Evolutionary conservation across 768 basidiomycete genomes (phyloP).

Genomic region (Rhizopogon roseolus): DNA sequence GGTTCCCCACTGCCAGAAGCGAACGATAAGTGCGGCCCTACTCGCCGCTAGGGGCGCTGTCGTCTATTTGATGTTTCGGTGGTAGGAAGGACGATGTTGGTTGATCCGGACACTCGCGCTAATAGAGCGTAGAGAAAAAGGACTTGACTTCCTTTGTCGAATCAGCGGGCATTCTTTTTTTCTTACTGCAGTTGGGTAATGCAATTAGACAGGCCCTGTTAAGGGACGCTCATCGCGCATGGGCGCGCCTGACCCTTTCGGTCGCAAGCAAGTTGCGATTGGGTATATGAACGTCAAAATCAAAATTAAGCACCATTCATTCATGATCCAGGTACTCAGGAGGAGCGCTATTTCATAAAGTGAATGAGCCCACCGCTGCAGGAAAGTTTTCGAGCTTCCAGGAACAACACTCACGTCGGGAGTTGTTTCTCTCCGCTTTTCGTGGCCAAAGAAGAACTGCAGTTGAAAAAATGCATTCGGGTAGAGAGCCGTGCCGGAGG

Average conservation of each 20-base stretch:
- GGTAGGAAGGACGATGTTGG: not conserved
- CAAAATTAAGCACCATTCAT: not conserved
- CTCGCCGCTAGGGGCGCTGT: not conserved
- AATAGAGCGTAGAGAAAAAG: too few relatives aligned
- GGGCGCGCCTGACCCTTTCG: not conserved
- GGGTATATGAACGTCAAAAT: not conserved
- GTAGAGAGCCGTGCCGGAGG: too few relatives aligned
- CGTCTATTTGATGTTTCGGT: not conserved
- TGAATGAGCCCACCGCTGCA: not conserved
- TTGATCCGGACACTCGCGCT: not conserved
- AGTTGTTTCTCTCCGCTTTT: not conserved
- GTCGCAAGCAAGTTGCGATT: not conserved
- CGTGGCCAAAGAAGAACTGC: too few relatives aligned
- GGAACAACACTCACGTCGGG: not conserved
- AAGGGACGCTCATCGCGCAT: not conserved
- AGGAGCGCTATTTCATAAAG: not conserved
- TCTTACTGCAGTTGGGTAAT: not conserved
- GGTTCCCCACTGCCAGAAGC: not conserved
- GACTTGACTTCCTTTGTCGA: too few relatives aligned
- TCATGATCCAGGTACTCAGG: not conserved
- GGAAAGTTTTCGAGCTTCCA: not conserved
- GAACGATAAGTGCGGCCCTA: not conserved
- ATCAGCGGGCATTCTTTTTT: too few relatives aligned
- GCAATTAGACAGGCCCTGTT: not conserved
- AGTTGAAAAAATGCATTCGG: too few relatives aligned